Evolutionary conservation across 1,284 basidiomycete genomes (phyloP).

Genomic region (Malassezia sp.): DNA sequence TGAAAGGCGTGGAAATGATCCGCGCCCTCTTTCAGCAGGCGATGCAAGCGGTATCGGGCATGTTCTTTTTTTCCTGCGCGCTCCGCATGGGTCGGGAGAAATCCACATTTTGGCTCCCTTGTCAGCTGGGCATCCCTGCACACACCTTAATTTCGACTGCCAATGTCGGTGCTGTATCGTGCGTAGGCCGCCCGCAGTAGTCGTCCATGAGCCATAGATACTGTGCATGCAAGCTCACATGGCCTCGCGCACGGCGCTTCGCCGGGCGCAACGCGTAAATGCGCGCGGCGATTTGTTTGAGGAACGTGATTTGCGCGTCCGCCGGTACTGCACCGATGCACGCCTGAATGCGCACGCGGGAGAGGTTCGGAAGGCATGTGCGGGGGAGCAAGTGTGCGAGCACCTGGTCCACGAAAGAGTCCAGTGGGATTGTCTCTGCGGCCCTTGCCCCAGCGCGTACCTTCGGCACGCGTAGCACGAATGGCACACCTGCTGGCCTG

Average conservation of each 20-base stretch:
- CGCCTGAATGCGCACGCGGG: no score
- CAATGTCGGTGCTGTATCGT: neutral
- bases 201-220: constrained; percentile 12
- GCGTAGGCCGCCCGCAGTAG: neutral
- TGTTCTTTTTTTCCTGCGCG: no score
- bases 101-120: constrained; percentile 13
- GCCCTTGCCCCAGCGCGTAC: neutral
- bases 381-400: constrained; percentile 3
- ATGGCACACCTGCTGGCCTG: neutral
- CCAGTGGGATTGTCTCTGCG: neutral
- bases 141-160: constrained; percentile 15
- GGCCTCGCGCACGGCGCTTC: neutral
- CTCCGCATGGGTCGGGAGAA: no score
- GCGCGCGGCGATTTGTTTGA: neutral
- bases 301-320: no score
- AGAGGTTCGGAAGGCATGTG: no score
- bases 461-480: constrained; percentile 9
- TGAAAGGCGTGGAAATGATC: neutral
- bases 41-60: constrained; percentile 11
- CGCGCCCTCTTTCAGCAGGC: neutral
- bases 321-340: no score
- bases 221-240: neutral
- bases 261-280: neutral
- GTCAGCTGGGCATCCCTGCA: neutral
- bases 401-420: constrained; percentile 3